Evolutionary conservation across 2,329 filamentous ascomycete genomes (phyloP), one percentile per base, ranked within the genome.

Genomic region (Coniochaeta prunicola): DNA sequence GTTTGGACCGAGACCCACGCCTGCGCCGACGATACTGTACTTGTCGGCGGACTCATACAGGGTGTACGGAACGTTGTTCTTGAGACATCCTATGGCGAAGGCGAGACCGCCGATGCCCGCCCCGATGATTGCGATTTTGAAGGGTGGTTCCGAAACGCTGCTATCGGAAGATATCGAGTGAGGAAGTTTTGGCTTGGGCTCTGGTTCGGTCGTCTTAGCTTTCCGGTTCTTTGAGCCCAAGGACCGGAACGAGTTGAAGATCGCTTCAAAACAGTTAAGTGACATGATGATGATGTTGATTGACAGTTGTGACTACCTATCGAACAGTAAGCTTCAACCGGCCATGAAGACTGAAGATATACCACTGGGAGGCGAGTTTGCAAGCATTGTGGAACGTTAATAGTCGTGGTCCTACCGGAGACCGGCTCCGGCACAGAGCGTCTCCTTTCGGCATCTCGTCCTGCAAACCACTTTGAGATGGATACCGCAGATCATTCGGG

Each of bases 1-100:
- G 64, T 77, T 78, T 7, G 75, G 74, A 0, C 71, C 75, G 9
- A 77, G 58, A 33, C 72, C 71, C 24, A 74, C 69, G 13, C 71
- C 71, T 2, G 71, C 68, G 7, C 68, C 68, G n/a, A 68, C 59
- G 34, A 59, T 57, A 7, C 64, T 66, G 55, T 65, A 70, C 40
- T 61, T 45, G 5, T 61, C 53, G n/a, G 65, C 64, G 5, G 66
- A 62, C 48, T 70, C 68, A 50, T 69, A 70, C 12, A 70, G 60
- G 2, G 64, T 67, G 17, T 66, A 67, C 7, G 63, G 60, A 4
- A 70, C 61, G 24, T 65, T 63, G 31, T 66, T 64, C 36, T 67
- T 68, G 55, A 67, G 64, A 28, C 67, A 64, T 21, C 66, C 68
- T 40, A 70, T 70, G 50, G 68, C 68, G 15, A 69, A 59, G 21